Evolutionary conservation across 768 basidiomycete genomes (phyloP), one percentile per base, ranked within the genome.

Genomic region (Fistulinella prunicolor): DNA sequence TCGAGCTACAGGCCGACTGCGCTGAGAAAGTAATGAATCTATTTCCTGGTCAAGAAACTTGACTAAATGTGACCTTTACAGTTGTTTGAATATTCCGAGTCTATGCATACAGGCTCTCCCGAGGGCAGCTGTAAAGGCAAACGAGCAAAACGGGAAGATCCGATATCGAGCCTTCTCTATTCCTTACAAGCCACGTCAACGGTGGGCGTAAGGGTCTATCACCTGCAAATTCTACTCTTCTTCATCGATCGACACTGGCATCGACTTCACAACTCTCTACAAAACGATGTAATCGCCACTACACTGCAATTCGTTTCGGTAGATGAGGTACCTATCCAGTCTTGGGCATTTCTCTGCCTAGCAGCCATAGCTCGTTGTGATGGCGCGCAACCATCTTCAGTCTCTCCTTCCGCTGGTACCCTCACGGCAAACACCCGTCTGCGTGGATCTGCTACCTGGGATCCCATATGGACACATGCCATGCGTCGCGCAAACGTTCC

Each of bases 331-430:
- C 59, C 64, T 3, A 69, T 88, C 2, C 94, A 95, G 58, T 84
- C 83, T 3, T 97, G 94, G 94, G 75, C 84, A 1, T 89, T 95
- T 58, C 57, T 95, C 24, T 88, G 83, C 60, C 71, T 93, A 36
- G 85, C 88, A 13, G 81, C 87, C 8, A 75, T 95, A 30, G 83
- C 85, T 3, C 65, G 75, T 55, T 72, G 77, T 6, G 77, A 81
- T 54, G 58, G 59, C n/a, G 22, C 10, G 17, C 50, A 47, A 26
- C 43, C 46, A 12, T 16, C 53, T 29, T 42, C 50, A 1, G 9
- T 13, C 16, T 53, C 44, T 16, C 34, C 49, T 30, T 39, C 42
- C 9, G 34, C 39, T 14, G 48, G 49, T 22, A 22, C 34, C 10
- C 6, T 44, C 21, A 14, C 19, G 13, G 16, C 23, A 19, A 35